Evolutionary conservation across 306 rosid species (phyloP).

Genomic region (Citrullus colocynthis): DNA sequence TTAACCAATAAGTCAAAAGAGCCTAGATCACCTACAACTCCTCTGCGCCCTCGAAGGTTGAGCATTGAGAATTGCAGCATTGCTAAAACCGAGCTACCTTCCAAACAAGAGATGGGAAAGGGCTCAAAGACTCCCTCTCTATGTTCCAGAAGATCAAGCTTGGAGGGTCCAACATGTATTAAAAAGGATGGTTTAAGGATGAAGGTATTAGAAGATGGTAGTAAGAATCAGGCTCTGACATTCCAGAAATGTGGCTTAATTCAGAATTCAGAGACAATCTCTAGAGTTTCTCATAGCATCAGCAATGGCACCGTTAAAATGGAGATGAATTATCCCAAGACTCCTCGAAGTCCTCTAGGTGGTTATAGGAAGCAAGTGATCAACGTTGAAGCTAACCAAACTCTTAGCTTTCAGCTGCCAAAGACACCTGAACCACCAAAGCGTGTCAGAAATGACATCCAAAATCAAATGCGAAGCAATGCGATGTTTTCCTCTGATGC

Average conservation of each 20-base stretch:
- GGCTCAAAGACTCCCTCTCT: conserved; percentile 33
- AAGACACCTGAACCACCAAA: conserved; percentile 45
- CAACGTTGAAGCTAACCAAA: conserved; percentile 27
- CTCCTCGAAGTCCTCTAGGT: conserved; percentile 52
- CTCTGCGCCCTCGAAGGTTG: conserved; percentile 44
- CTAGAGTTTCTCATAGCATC: background rate
- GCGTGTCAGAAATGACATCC: conserved; percentile 26
- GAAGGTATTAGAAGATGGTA: conserved; percentile 26
- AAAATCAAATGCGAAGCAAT: conserved; percentile 11
- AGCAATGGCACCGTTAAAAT: background rate
- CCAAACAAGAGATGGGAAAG: conserved; percentile 28
- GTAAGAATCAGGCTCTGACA: conserved; percentile 21
- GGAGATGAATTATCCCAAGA: conserved; percentile 16
- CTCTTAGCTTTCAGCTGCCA: conserved; percentile 35
- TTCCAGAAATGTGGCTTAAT: background rate
- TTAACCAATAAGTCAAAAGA: conserved; percentile 27
- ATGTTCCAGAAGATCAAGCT: conserved; percentile 55
- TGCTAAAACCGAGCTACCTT: conserved; percentile 26
- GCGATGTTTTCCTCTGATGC: conserved; percentile 22
- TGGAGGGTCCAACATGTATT: conserved; percentile 56
- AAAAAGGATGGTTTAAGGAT: conserved; percentile 36
- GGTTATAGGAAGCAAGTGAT: conserved; percentile 28
- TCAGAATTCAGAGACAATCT: background rate
- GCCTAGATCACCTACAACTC: conserved; percentile 35
- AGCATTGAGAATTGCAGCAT: conserved; percentile 61